Conservation (phyloP, 148 eudicot species). For the Oxyria digyna region DNA sequence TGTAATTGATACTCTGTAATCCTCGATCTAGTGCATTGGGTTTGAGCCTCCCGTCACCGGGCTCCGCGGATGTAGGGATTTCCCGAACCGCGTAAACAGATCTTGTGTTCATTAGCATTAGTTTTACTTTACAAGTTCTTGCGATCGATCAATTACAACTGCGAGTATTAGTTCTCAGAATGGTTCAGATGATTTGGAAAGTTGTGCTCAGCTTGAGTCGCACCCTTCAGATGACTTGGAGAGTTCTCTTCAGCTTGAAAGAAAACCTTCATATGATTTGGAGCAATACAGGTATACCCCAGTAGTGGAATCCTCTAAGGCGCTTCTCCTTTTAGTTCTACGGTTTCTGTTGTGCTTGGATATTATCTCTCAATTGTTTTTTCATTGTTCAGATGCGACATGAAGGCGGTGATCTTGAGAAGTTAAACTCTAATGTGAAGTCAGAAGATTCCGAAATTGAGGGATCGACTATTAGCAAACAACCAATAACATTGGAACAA, state of each 20-base stretch:
- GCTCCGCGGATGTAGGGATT: no score
- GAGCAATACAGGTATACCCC: neutral
- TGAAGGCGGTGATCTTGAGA: neutral
- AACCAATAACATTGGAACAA: neutral
- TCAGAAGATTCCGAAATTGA: neutral
- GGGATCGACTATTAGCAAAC: neutral
- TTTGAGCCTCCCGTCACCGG: no score
- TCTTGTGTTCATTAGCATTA: neutral
- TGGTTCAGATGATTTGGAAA: constrained; percentile 11
- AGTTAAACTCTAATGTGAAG: neutral
- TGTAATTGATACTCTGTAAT: no score
- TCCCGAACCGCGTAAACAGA: no score
- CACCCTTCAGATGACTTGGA: constrained; percentile 10
- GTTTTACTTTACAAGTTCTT: no score
- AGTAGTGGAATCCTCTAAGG: constrained; percentile 5
- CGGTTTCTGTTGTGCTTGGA: neutral
- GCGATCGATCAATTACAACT: no score
- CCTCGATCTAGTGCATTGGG: no score
- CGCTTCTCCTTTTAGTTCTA: neutral
- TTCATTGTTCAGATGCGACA: neutral
- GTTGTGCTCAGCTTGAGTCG: constrained; percentile 10
- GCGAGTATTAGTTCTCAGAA: no score
- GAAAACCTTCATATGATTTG: constrained; percentile 11
- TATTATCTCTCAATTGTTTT: neutral
- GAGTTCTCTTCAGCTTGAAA: constrained; percentile 8